Percentiles rank a stretch among this genome's conserved stretches.
Evolutionary conservation across 176 grass and related monocot genomes (phyloP).

Genomic region (Oryza rufipogon): DNA sequence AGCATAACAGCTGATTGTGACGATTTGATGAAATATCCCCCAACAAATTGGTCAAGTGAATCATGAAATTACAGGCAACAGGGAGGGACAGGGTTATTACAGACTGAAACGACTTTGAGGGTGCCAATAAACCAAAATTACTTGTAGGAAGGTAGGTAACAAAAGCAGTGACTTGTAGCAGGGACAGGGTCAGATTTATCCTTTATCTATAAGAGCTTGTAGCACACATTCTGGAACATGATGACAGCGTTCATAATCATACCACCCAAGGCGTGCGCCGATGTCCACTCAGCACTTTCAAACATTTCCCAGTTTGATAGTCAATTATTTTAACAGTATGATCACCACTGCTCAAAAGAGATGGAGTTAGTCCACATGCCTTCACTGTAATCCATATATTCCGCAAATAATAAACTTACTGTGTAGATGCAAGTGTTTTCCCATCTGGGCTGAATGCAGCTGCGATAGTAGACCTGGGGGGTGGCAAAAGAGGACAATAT

Average conservation of each 20-base stretch:
- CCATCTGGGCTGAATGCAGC: constrained; percentile 98
- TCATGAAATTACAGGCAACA: neutral
- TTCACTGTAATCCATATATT: constrained; percentile 32
- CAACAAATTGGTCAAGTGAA: neutral
- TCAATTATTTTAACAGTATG: constrained; percentile 99
- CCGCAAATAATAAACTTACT: constrained; percentile 61
- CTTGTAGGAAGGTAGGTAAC: neutral
- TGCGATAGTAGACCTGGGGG: constrained; percentile 97
- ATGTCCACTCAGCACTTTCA: constrained; percentile 93
- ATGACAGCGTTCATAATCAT: constrained; percentile 40
- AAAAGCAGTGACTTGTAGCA: neutral
- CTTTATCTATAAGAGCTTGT: neutral
- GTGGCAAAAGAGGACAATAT: constrained; percentile 90
- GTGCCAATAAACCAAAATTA: constrained; percentile 1
- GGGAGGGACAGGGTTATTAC: neutral
- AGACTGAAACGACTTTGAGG: neutral
- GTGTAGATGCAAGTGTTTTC: constrained; percentile 94
- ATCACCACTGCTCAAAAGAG: constrained; percentile 76
- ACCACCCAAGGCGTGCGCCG: constrained; percentile 99
- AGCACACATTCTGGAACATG: neutral
- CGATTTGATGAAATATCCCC: neutral
- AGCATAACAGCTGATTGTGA: neutral
- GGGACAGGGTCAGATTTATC: neutral
- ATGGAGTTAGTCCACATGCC: constrained; percentile 41
- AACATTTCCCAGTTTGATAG: constrained; percentile 88